These are phyloP conservation scores for Apodospora peruviana DNA, from an alignment of 495 filamentous ascomycete species.

Conservation along the genomic window DNA sequence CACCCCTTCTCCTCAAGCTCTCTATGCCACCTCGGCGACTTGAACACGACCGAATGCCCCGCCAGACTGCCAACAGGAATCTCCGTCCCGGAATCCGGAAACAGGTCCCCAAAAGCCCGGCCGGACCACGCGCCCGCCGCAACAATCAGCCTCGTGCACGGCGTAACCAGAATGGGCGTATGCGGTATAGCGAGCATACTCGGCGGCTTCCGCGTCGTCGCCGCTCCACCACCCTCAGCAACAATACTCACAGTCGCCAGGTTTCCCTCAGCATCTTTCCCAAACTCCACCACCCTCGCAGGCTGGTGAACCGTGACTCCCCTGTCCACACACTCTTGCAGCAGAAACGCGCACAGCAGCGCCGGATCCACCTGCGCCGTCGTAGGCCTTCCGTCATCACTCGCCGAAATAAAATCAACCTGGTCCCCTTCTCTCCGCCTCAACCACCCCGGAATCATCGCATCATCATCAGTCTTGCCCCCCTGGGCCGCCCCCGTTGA, in stretches of 20 bases:
- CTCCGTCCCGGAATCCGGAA: conserved; percentile 45
- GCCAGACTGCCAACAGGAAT: conserved; percentile 59
- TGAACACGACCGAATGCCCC: conserved; percentile 65
- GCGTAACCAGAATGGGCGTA: conserved; percentile 4
- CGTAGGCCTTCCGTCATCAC: too few species aligned
- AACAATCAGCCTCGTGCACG: conserved; percentile 55
- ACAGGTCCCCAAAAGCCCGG: conserved; percentile 55
- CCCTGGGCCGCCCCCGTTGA: conserved; percentile 2
- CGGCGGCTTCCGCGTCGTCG: not conserved
- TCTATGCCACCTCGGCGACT: conserved; percentile 51
- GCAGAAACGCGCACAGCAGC: conserved; percentile 57
- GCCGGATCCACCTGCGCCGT: conserved; percentile 64
- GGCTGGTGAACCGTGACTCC: conserved; percentile 67
- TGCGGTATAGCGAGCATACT: not conserved
- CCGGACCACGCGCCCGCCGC: conserved; percentile 67
- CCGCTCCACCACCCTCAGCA: too few species aligned
- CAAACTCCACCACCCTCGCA: conserved; percentile 47
- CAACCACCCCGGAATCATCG: conserved; percentile 53
- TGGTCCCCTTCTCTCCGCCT: conserved; percentile 41
- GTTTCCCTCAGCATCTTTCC: conserved; percentile 38
- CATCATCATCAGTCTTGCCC: conserved; percentile 2
- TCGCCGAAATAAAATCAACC: conserved; percentile 58
- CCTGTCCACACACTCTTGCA: conserved; percentile 47
- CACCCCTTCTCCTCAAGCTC: conserved; percentile 37
- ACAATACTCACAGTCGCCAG: conserved; percentile 45